phyloP scores from a whole-genome alignment of 257 asterid species.

The Ligustrum vulgare region DNA sequence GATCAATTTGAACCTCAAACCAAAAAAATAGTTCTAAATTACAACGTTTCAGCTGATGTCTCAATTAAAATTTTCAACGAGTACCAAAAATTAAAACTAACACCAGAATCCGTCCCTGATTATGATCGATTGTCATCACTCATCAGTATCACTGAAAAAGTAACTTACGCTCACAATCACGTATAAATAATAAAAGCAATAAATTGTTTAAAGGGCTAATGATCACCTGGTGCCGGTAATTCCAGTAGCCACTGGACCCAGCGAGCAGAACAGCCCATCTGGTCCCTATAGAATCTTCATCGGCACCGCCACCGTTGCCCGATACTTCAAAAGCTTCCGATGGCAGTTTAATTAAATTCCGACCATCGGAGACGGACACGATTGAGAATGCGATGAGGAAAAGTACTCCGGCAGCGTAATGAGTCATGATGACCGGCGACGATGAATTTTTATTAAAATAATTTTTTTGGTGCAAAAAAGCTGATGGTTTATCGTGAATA shows the following conservation, averaged over 20 bases:
- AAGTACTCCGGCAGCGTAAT: conserved; percentile 45
- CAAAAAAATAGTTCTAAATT: background rate
- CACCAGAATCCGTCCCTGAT: background rate
- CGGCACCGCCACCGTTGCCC: conserved; percentile 35
- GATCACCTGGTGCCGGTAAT: conserved; percentile 95
- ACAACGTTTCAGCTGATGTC: background rate
- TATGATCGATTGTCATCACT: background rate
- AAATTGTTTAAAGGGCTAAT: background rate
- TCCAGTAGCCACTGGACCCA: conserved; percentile 90
- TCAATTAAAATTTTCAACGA: background rate
- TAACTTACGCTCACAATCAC: background rate
- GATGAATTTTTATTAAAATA: background rate
- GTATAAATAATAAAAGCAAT: background rate
- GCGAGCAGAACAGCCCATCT: conserved; percentile 97
- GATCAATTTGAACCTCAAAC: background rate
- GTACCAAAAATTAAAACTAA: background rate
- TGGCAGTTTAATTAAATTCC: conserved; percentile 62
- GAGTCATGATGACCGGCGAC: conserved; percentile 34
- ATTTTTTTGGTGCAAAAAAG: background rate
- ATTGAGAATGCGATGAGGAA: conserved; percentile 51
- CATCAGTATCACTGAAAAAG: background rate
- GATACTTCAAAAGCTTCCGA: conserved; percentile 56
- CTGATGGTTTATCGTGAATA: conserved; percentile 5
- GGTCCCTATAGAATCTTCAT: conserved; percentile 69
- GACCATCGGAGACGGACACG: conserved; percentile 48